phyloP scores from a whole-genome alignment of 345 rosid genomes.

The Hypericum androsaemum region DNA sequence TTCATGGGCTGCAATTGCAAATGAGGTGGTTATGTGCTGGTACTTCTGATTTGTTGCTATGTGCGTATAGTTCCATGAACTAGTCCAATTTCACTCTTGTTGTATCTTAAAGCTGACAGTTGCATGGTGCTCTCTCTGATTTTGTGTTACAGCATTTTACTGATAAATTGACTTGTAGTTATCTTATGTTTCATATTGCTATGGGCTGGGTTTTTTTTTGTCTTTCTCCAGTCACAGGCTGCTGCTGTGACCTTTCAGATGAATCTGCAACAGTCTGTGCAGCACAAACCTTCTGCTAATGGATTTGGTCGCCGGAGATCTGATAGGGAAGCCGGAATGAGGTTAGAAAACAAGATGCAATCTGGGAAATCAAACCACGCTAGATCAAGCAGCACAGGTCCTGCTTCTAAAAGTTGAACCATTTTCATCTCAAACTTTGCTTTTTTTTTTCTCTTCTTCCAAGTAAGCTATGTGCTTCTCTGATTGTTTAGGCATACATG shows the following conservation, averaged over 20 bases:
- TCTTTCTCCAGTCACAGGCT: background rate
- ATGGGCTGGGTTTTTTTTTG: too few relatives aligned
- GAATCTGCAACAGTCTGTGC: constrained; percentile 44
- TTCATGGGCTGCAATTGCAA: too few relatives aligned
- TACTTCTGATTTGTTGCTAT: too few relatives aligned
- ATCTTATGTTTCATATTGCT: too few relatives aligned
- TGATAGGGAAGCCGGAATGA: constrained; percentile 48
- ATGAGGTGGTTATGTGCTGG: too few relatives aligned
- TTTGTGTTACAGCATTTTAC: too few relatives aligned
- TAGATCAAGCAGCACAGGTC: constrained; percentile 41
- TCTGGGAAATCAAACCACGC: constrained; percentile 41
- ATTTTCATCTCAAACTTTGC: constrained; percentile 2
- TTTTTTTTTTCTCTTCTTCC: constrained; percentile 8
- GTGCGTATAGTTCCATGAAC: too few relatives aligned
- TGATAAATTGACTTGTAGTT: too few relatives aligned
- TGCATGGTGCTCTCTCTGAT: too few relatives aligned
- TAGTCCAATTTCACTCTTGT: too few relatives aligned
- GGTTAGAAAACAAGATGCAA: constrained; percentile 43
- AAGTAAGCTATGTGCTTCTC: background rate
- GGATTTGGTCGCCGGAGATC: constrained; percentile 52
- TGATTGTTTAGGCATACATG: constrained; percentile 26
- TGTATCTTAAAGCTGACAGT: too few relatives aligned
- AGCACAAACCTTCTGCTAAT: constrained; percentile 44
- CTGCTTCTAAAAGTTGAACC: constrained; percentile 12
- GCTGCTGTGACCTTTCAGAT: constrained; percentile 7